phyloP scores from a whole-genome alignment of 441 rosid species.

The Erodium moschatum region DNA sequence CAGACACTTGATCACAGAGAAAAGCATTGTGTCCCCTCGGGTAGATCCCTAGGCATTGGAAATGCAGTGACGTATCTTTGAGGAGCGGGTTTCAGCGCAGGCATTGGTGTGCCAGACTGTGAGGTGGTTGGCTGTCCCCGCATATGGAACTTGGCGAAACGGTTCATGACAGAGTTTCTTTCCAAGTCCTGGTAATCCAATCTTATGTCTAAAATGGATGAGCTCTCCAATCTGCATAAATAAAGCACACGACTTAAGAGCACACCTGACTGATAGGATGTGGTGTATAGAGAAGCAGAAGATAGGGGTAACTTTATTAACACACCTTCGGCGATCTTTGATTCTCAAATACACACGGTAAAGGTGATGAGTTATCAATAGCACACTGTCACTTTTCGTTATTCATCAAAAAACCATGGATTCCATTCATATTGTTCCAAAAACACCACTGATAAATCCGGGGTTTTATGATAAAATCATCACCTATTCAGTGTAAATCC shows the following conservation, averaged over 20 bases:
- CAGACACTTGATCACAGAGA: slow-evolving; percentile 44
- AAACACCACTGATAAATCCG: too few relatives aligned
- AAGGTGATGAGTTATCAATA: too few relatives aligned
- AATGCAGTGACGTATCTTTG: slow-evolving; percentile 60
- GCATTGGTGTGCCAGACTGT: slow-evolving; percentile 32
- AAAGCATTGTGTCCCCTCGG: slow-evolving; percentile 78
- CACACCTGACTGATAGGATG: neutral
- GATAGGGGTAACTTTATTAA: too few relatives aligned
- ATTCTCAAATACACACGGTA: too few relatives aligned
- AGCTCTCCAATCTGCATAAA: slow-evolving; percentile 58
- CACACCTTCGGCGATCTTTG: too few relatives aligned
- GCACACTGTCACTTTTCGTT: too few relatives aligned
- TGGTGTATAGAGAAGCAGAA: too few relatives aligned
- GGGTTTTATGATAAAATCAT: too few relatives aligned
- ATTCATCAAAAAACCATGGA: too few relatives aligned
- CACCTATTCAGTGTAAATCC: too few relatives aligned
- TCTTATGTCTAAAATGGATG: slow-evolving; percentile 49
- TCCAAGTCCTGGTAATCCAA: slow-evolving; percentile 71
- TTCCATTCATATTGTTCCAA: too few relatives aligned
- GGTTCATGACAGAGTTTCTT: slow-evolving; percentile 66
- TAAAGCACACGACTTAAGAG: neutral
- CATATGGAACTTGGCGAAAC: slow-evolving; percentile 81
- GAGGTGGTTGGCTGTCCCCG: slow-evolving; percentile 39
- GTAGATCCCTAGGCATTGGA: slow-evolving; percentile 63
- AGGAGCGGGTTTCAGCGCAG: slow-evolving; percentile 35